Base-by-base conservation (phyloP, 1,139 yeast species). In the Kodamaea fungicola region DNA sequence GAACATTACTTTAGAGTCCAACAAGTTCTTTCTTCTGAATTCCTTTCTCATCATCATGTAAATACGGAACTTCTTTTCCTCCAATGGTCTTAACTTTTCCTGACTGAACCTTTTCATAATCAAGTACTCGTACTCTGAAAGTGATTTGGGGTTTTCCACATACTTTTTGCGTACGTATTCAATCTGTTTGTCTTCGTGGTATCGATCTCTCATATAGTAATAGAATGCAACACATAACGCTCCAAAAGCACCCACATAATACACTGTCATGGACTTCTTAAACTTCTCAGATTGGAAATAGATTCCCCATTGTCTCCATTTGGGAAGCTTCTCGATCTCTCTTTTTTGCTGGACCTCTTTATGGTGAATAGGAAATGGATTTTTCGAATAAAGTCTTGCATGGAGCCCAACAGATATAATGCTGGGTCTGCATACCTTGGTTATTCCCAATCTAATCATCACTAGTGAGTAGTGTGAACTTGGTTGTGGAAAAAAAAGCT, bases 191-290 rank as follows among this genome's bases (percentile, higher is more conserved):
- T 84, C 94, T 54, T 80, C 80, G 37, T 71, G 64, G 54, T 75
- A 83, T 34, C 83, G 59, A 49, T 83, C 86, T 48, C 80, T 67
- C 78, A 84, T 80, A 54, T 80, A 80, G 51, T 73, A 75, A 44
- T 78, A 74, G 40, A 87, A 85, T 38, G 82, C 77, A 19, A 74
- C 67, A 28, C 78, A 57, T 47, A 82, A 73, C 12, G 74, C 64
- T 1, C 69, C 64, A 52, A 84, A 83, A 2, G 78, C 74, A 22
- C 76, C 78, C 27, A 83, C 54, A 48, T 83, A 78, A 52, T 73
- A 79, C 21, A 60, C 53, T 3, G 74, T 67, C 67, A 69, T 62
- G 10, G 64, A 53, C 40, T 57, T 59, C 42, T 69, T 62, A 52
- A 67, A 68, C 48, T 66, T 59, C 30, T 59, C 57, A 16, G 66